Base-by-base conservation (phyloP, 2,329 filamentous ascomycete genomes). In the Ustulina deusta region DNA sequence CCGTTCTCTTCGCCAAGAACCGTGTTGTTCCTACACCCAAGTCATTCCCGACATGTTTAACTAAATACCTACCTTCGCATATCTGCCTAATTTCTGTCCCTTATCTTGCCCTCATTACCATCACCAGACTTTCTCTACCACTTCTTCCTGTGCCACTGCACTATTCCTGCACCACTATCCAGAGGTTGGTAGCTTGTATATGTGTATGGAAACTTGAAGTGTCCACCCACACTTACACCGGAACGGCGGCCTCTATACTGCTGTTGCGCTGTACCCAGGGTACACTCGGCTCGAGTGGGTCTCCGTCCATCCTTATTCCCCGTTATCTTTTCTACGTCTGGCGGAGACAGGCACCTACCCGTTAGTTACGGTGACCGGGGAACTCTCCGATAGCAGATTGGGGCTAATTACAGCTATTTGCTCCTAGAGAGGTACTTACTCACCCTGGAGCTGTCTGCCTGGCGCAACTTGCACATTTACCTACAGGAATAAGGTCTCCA, bases 371-470 rank as follows among this genome's bases (percentile, higher is more conserved):
- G 61, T 20, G 34, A 40, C 25, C 25, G 25, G 27, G 20, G 34
- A 60, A 42, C 55, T 60, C 25, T 29, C 51, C 7, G 3, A 1
- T 51, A 22, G n/a, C 32, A 40, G 46, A 57, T 32, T 52, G 56
- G 49, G 51, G 44, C 65, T 61, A 46, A 59, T 55, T 3, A 46
- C 15, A 32, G 25, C 46, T 22, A 63, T 60, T 61, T 36, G 40
- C 40, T 54, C 56, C 38, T 61, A 57, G 56, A 68, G 55, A 38
- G n/a, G 11, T 60, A 32, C 29, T 27, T 59, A 36, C 27, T 57
- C 63, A 29, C 49, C 52, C 51, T 58, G 38, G 38, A 27, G 22
- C 27, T 52, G 13, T 56, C 64, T 32, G 60, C 49, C 40, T 55
- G 40, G 59, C 46, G 54, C 59, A 63, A 34, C 38, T 11, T 20